A percentile compares a stretch with the other conserved stretches of the same genome.
Conservation (phyloP, 2,329 filamentous ascomycete species). For the Periconia macrospinosa region DNA sequence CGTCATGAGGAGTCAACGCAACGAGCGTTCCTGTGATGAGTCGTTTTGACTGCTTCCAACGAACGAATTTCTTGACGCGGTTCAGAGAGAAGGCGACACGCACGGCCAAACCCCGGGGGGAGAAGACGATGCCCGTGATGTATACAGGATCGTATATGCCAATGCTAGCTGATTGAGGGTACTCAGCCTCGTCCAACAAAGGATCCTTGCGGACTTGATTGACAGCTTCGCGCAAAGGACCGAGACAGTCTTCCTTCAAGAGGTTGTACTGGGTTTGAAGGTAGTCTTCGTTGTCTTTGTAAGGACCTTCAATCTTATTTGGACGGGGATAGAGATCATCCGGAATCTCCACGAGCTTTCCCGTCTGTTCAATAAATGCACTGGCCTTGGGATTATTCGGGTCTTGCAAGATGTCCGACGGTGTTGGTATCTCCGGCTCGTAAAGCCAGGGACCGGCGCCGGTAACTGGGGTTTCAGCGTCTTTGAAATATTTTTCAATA, state of each 20-base stretch:
- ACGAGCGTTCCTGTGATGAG: constrained; percentile 59
- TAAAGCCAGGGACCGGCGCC: constrained; percentile 27
- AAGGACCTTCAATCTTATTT: constrained; percentile 52
- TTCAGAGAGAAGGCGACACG: constrained; percentile 71
- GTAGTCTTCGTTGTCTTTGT: constrained; percentile 65
- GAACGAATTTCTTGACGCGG: constrained; percentile 66
- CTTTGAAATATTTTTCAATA: constrained; percentile 29
- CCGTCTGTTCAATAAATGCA: background rate
- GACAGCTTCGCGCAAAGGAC: constrained; percentile 70
- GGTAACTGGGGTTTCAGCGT: constrained; percentile 14
- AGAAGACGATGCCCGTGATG: constrained; percentile 66
- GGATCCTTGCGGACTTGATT: constrained; percentile 57
- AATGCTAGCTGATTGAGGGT: constrained; percentile 30
- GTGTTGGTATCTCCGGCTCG: constrained; percentile 58
- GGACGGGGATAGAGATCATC: constrained; percentile 22
- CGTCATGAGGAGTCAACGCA: constrained; percentile 56
- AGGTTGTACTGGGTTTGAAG: constrained; percentile 74
- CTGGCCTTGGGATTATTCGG: background rate
- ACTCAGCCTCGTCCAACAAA: constrained; percentile 59
- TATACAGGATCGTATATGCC: constrained; percentile 47
- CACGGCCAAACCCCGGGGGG: constrained; percentile 64
- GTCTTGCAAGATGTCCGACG: constrained; percentile 52
- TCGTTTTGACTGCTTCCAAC: constrained; percentile 66
- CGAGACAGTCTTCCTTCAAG: constrained; percentile 72
- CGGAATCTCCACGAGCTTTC: constrained; percentile 1